Base-by-base conservation (phyloP, 2,329 filamentous ascomycete genomes). In the Ilyonectria destructans region DNA sequence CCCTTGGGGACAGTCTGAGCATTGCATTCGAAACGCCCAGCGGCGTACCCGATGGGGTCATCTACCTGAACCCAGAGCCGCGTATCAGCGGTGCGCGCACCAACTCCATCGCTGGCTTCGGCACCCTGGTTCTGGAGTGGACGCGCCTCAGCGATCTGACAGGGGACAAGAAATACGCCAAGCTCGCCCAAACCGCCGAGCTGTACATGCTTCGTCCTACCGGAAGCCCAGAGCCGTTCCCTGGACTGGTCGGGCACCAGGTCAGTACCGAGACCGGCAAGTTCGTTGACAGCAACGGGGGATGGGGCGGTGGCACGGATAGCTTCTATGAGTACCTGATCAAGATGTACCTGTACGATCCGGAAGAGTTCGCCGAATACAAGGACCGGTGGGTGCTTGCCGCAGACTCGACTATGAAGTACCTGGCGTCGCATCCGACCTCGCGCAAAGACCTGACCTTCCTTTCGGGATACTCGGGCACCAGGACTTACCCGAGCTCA, bases 301-400 rank as follows among this genome's bases (percentile, higher is more conserved):
- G 93, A 51, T 97, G 94, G 94, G 88, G 89, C 45, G 93, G 92
- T 58, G 92, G 92, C 7, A 88, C 88, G 33, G 94, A 97, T 79
- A 93, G 90, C 49, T 97, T 92, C 82, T 97, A 97, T 82, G 94
- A 97, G 81, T 97, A 97, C 76, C 87, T 97, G 35, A 91, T 97
- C 80, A 97, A 97, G 84, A 96, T 96, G 93, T 97, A 91, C 75
- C 81, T 96, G 62, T 97, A 97, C 79, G 92, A 96, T 77, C 85
- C 89, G 0, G 73, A 79, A 6, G 86, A 89, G 3, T 97, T 93
- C 75, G 80, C 76, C 2, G 69, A 80, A 3, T 94, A 96, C 82
- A 90, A 86, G 74, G 91, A 95, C 70, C 89, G 90, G 55, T 97
- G 94, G 94, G 82, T 93, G 48, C 77, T 85, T 1, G 94, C 94